phyloP scores from a whole-genome alignment of 2,329 filamentous ascomycete species.

The Chaetomiaceae sp. region DNA sequence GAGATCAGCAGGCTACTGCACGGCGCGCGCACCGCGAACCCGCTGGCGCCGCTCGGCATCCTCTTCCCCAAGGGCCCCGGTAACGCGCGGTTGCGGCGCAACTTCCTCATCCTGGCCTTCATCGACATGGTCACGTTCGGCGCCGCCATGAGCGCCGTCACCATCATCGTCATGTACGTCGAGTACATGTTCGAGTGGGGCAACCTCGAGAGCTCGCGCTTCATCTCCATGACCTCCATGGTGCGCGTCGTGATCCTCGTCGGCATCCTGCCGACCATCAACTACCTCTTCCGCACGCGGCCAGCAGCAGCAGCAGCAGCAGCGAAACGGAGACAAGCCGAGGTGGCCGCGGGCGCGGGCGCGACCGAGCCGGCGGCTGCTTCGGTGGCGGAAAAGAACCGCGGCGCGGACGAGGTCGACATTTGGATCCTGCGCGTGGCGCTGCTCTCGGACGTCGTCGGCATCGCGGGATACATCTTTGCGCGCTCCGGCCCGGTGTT shows the following conservation, averaged over 20 bases:
- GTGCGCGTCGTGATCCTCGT: constrained; percentile 71
- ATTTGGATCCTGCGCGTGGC: constrained; percentile 68
- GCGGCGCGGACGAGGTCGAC: constrained; percentile 72
- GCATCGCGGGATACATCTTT: constrained; percentile 68
- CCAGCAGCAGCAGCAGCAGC: constrained; percentile 38
- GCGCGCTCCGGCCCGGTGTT: constrained; percentile 59
- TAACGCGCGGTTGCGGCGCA: constrained; percentile 60
- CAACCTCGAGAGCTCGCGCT: constrained; percentile 71
- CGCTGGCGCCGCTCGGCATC: constrained; percentile 70
- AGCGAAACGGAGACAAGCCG: constrained; percentile 34
- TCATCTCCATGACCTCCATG: constrained; percentile 72
- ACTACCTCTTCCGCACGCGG: constrained; percentile 62
- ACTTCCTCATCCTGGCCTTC: constrained; percentile 72
- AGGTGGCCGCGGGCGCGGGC: too few species aligned
- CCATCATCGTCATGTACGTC: constrained; percentile 79
- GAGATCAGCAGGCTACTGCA: constrained; percentile 27
- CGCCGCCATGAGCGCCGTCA: constrained; percentile 70
- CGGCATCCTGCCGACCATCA: constrained; percentile 67
- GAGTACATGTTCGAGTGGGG: constrained; percentile 77
- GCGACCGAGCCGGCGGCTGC: too few species aligned
- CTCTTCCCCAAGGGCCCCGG: constrained; percentile 66
- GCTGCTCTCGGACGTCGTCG: constrained; percentile 68
- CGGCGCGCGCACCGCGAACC: constrained; percentile 49
- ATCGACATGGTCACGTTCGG: constrained; percentile 80
- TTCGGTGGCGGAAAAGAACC: constrained; percentile 43